Evolutionary conservation across 2,329 filamentous ascomycete genomes (phyloP), one percentile per base, ranked within the genome.

Genomic region (Lasiodiplodia sp.): DNA sequence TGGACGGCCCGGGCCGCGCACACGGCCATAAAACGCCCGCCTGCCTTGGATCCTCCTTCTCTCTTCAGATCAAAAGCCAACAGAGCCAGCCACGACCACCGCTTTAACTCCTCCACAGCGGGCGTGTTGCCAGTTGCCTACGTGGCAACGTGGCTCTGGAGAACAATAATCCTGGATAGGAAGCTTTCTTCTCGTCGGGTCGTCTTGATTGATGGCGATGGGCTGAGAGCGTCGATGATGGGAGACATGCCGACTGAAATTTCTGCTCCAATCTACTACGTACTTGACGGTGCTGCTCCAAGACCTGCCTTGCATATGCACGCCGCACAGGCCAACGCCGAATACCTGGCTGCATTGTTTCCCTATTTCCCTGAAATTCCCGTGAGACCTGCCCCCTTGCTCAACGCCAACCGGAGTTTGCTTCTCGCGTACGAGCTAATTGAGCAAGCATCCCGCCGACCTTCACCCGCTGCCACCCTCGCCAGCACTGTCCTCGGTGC

Each of bases 41-140:
- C 34, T 16, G 28, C 55, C 60, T 55, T 65, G 23, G 37, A 64
- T 37, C 67, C 60, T 51, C 58, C 40, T 68, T 66, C 38, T 40
- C 62, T 60, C 52, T 38, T 58, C 55, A 37, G 68, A 69, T 69
- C 68, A 69, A 69, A 69, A 69, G 28, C 38, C 53, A 69, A 66
- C 68, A 62, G 68, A 69, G 68, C 67, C 62, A 69, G 68, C 68
- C 68, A 69, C 68, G 68, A 69, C 68, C 68, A 66, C 68, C 68
- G 68, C 63, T 66, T 66, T 69, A 23, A 53, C 34, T 60, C 38
- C 55, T 69, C 68, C 68, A 66, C 63, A 66, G 63, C 68, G 68
- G 68, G 58, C 49, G 68, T 60, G 68, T 69, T 69, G 68, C 68
- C 68, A 69, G 68, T 66, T 55, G 55, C 63, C 58, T 60, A n/a